phyloP scores from a whole-genome alignment of 768 basidiomycete genomes.

The Polyporus arcularius region DNA sequence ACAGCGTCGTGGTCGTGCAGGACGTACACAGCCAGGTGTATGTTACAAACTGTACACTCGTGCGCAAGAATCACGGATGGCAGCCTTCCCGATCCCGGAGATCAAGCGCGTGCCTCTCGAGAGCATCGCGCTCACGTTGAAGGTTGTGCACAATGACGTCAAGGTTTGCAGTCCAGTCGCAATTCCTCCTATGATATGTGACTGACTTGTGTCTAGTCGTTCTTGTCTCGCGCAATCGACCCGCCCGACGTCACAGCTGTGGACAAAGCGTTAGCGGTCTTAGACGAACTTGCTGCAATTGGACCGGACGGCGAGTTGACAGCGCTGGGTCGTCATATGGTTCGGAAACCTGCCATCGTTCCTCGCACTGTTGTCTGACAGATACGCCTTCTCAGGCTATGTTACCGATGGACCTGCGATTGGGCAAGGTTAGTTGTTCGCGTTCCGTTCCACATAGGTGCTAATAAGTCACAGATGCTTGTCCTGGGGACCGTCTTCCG shows the following conservation, averaged over 20 bases:
- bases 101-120: slow-evolving; percentile 88
- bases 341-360: slow-evolving; percentile 23
- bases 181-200: neutral
- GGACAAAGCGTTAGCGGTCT: slow-evolving; percentile 70
- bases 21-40: slow-evolving; percentile 76
- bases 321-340: slow-evolving; percentile 81
- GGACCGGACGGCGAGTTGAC: slow-evolving; percentile 66
- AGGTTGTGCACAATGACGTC: slow-evolving; percentile 79
- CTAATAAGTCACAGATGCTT: slow-evolving; percentile 64
- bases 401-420: slow-evolving; percentile 84
- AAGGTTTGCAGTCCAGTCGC: slow-evolving; percentile 43
- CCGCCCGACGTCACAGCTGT: slow-evolving; percentile 78
- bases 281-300: slow-evolving; percentile 80
- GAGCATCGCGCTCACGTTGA: slow-evolving; percentile 77
- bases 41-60: slow-evolving; percentile 91
- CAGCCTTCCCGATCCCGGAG: slow-evolving; percentile 78
- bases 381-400: slow-evolving; percentile 51
- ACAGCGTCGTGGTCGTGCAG: slow-evolving; percentile 89
- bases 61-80: slow-evolving; percentile 69
- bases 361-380: slow-evolving; percentile 2
- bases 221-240: slow-evolving; percentile 76
- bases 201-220: slow-evolving; percentile 41
- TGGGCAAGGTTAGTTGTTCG: slow-evolving; percentile 66
- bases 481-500: slow-evolving; percentile 81
- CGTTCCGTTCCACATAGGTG: neutral